Conservation (phyloP, 176 grass and related monocot species). For the Elymus sibiricus region DNA sequence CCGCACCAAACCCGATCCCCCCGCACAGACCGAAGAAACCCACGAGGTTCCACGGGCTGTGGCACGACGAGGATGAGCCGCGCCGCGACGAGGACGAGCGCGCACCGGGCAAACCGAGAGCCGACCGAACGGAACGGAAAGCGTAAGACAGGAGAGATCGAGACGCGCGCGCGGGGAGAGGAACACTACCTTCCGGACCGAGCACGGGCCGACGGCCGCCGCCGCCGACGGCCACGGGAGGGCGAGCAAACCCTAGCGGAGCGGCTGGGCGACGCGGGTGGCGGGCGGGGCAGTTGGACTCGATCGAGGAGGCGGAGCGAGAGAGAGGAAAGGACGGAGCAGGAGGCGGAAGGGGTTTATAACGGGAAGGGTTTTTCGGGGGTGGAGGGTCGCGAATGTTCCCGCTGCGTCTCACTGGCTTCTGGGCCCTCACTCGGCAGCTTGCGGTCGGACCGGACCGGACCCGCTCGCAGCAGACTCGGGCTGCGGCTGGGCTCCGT, state of each 20-base stretch:
- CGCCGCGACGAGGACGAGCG: not conserved
- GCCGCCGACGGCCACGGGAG: not conserved
- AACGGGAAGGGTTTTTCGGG: conserved; percentile 32
- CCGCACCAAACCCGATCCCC: not conserved
- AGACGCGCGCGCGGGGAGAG: not conserved
- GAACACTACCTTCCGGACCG: not conserved
- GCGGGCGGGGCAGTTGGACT: not conserved
- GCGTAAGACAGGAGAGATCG: not conserved
- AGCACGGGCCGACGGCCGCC: not conserved
- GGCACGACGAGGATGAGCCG: not conserved
- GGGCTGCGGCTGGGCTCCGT: not conserved
- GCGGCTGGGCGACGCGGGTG: conserved; percentile 18
- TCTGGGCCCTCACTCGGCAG: not conserved
- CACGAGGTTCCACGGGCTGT: not conserved
- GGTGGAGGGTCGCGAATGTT: not conserved
- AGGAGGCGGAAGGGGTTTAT: conserved; percentile 34
- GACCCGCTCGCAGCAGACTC: too few relatives aligned
- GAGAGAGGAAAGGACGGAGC: not conserved
- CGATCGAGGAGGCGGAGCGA: conserved; percentile 2
- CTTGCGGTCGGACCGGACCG: not conserved
- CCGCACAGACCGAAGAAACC: not conserved
- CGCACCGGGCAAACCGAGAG: too few relatives aligned
- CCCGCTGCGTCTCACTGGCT: not conserved
- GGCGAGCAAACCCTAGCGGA: conserved; percentile 29
- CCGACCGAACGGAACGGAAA: not conserved